These are phyloP conservation scores for Nigrospora osmanthi DNA, from an alignment of 2,329 filamentous ascomycete species.

Conservation along the genomic window DNA sequence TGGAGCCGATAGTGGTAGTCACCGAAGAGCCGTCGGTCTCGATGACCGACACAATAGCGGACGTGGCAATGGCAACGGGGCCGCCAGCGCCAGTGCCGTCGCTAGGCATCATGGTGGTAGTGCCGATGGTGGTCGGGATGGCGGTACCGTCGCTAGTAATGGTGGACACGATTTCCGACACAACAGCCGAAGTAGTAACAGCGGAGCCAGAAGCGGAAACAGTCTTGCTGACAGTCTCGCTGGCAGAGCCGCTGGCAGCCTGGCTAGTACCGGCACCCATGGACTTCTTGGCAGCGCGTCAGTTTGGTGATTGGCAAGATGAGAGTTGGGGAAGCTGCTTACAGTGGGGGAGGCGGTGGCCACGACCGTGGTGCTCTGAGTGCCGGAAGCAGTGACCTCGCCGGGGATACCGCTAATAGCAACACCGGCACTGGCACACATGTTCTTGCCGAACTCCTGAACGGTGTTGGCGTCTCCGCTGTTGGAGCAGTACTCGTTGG, in stretches of 20 bases:
- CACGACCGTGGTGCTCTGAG: not conserved
- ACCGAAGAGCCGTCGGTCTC: not conserved
- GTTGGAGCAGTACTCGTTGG: not conserved
- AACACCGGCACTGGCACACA: not conserved
- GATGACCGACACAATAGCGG: not conserved
- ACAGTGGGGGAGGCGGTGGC: not conserved
- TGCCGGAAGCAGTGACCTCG: not conserved
- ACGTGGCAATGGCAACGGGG: not conserved
- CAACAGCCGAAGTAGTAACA: not conserved
- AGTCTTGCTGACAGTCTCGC: too few relatives aligned
- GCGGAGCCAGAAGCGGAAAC: too few relatives aligned
- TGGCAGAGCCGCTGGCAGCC: too few relatives aligned
- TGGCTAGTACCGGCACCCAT: too few relatives aligned
- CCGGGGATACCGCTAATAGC: not conserved
- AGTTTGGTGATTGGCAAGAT: too few relatives aligned
- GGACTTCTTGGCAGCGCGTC: too few relatives aligned
- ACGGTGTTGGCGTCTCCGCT: not conserved
- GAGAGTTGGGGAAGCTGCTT: not conserved
- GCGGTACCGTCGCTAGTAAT: constrained; percentile 7
- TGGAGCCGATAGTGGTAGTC: not conserved
- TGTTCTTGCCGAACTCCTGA: not conserved
- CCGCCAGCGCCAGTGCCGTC: not conserved
- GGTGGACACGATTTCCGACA: not conserved
- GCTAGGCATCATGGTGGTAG: constrained; percentile 14
- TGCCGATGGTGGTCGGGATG: constrained; percentile 5